These are phyloP conservation scores for Chamaecrista fasciculata DNA, from an alignment of 306 rosid genomes.

Conservation along the genomic window DNA sequence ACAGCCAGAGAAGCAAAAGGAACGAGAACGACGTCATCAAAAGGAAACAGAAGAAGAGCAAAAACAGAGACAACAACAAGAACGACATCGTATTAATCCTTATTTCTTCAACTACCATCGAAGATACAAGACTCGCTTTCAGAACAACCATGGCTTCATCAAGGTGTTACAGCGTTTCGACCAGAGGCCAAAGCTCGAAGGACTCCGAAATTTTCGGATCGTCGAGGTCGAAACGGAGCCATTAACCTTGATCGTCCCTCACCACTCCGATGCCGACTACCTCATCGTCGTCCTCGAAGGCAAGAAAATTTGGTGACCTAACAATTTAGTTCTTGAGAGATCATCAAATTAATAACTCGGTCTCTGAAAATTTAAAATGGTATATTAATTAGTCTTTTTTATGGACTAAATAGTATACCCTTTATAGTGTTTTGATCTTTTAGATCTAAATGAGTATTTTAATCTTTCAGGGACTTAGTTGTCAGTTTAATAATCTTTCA, in stretches of 20 bases:
- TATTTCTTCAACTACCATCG: not conserved
- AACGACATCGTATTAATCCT: conserved; percentile 7
- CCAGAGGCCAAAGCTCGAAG: not conserved
- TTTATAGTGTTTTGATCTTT: no score
- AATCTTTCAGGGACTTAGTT: no score
- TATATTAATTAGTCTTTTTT: no score
- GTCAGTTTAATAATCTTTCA: no score
- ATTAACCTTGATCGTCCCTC: conserved; percentile 25
- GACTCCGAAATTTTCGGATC: conserved; percentile 12
- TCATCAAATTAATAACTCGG: no score
- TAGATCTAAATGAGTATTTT: no score
- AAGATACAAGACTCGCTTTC: not conserved
- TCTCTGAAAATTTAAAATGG: no score
- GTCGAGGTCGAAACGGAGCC: conserved; percentile 17
- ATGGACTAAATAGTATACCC: no score
- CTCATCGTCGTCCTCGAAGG: conserved; percentile 20
- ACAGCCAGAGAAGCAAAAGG: no score
- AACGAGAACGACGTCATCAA: not conserved
- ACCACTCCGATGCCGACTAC: conserved; percentile 34
- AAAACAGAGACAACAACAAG: no score
- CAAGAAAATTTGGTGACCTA: no score
- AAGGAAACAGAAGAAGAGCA: not conserved
- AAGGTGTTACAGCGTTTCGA: conserved; percentile 26
- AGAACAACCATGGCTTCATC: conserved; percentile 25
- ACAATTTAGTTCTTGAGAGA: no score